Evolutionary conservation across 345 rosid genomes (phyloP).

Genomic region (Pistacia vera): DNA sequence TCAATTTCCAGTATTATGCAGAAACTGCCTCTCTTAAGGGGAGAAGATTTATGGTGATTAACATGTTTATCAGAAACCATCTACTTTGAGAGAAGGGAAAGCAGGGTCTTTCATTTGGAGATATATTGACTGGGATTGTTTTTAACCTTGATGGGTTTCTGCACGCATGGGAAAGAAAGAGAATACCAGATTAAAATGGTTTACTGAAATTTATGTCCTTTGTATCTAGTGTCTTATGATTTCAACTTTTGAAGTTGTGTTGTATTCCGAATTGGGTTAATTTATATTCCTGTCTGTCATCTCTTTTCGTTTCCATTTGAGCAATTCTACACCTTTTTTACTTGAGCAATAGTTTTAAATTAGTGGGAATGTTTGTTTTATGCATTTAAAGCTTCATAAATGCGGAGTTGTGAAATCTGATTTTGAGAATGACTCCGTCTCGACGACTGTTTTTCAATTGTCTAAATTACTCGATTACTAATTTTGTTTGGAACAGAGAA

Average conservation of each 20-base stretch:
- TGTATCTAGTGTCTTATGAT: not conserved
- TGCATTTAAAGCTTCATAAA: not conserved
- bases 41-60: conserved; percentile 23
- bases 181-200: not conserved
- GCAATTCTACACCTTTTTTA: not conserved
- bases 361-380: not conserved
- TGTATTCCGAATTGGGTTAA: not conserved
- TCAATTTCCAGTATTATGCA: conserved; percentile 27
- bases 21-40: conserved; percentile 17
- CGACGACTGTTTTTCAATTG: not conserved
- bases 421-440: not conserved
- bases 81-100: not conserved
- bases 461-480: not conserved
- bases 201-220: not conserved
- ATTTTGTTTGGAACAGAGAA: no score
- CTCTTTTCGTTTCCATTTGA: not conserved
- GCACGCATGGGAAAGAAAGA: not conserved
- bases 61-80: conserved; percentile 19
- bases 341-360: not conserved
- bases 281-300: not conserved
- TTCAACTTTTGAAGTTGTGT: not conserved
- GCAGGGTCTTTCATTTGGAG: not conserved
- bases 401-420: not conserved
- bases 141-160: not conserved
- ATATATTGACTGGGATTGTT: not conserved